Conservation (phyloP, 164 flowering plant species). For the Macadamia integrifolia region DNA sequence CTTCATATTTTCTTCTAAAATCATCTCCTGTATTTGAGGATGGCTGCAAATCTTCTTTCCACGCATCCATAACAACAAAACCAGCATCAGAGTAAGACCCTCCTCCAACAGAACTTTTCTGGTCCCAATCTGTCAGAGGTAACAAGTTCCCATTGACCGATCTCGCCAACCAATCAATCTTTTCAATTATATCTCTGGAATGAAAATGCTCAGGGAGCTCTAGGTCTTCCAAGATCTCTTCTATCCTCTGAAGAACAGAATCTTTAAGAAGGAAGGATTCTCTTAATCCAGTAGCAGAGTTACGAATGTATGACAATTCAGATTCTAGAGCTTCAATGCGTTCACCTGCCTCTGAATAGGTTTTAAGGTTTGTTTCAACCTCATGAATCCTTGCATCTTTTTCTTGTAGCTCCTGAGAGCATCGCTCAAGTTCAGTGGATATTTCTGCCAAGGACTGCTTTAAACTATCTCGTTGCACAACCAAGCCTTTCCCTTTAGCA, state of each 20-base stretch:
- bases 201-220: conserved; percentile 94
- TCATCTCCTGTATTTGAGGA: conserved; percentile 49
- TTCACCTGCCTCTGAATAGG: conserved; percentile 88
- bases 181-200: conserved; percentile 71
- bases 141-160: conserved; percentile 52
- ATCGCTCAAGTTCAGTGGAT: conserved; percentile 66
- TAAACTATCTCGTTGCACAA: conserved; percentile 82
- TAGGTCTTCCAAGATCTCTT: conserved; percentile 86
- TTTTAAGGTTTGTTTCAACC: conserved; percentile 59
- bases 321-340: conserved; percentile 98
- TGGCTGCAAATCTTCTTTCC: conserved; percentile 57
- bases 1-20: conserved; percentile 68
- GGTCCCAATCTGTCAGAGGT: conserved; percentile 64
- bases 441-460: conserved; percentile 75
- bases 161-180: conserved; percentile 85
- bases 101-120: conserved; percentile 54
- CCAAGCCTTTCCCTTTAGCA: conserved; percentile 89
- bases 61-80: conserved; percentile 50
- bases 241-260: conserved; percentile 89
- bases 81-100: conserved; percentile 71
- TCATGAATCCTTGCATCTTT: conserved; percentile 62
- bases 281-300: conserved; percentile 88
- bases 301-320: conserved; percentile 94
- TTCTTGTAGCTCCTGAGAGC: conserved; percentile 62
- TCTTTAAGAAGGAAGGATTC: conserved; percentile 95